phyloP scores from a whole-genome alignment of 306 rosid species.

The Acmispon strigosus region DNA sequence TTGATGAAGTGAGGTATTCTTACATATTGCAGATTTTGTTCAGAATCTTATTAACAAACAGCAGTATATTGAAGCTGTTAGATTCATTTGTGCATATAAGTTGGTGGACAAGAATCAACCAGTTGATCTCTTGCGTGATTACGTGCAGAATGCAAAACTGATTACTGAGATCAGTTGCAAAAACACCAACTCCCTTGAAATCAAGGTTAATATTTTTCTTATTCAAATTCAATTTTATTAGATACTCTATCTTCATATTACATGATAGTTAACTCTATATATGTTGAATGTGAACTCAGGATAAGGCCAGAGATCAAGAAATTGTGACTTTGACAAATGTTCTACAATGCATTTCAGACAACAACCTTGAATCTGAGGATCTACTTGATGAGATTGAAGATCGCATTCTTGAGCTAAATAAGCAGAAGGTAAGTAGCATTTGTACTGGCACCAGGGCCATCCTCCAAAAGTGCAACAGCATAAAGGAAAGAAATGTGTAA shows the following conservation, averaged over 20 bases:
- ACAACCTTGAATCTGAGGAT: slow-evolving; percentile 28
- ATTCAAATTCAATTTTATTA: neutral
- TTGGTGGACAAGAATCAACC: neutral
- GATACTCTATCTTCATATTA: neutral
- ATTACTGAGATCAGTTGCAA: neutral
- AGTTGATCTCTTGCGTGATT: neutral
- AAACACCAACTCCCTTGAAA: neutral
- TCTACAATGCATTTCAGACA: neutral
- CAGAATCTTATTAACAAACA: slow-evolving; percentile 27
- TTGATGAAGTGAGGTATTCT: neutral
- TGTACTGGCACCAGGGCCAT: neutral
- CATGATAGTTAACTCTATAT: neutral
- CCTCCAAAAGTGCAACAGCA: too few relatives aligned
- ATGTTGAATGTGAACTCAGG: neutral
- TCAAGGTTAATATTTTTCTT: neutral
- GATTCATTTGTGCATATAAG: neutral
- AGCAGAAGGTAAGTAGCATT: neutral
- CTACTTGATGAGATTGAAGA: slow-evolving; percentile 8
- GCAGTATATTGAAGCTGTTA: slow-evolving; percentile 13
- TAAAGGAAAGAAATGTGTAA: too few relatives aligned
- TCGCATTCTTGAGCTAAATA: slow-evolving; percentile 23
- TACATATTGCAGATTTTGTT: slow-evolving; percentile 22
- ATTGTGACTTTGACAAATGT: neutral
- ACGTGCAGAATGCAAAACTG: neutral
- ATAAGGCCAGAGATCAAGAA: neutral